Conservation (phyloP, 148 eudicot species). For the Polygonum maritimum region DNA sequence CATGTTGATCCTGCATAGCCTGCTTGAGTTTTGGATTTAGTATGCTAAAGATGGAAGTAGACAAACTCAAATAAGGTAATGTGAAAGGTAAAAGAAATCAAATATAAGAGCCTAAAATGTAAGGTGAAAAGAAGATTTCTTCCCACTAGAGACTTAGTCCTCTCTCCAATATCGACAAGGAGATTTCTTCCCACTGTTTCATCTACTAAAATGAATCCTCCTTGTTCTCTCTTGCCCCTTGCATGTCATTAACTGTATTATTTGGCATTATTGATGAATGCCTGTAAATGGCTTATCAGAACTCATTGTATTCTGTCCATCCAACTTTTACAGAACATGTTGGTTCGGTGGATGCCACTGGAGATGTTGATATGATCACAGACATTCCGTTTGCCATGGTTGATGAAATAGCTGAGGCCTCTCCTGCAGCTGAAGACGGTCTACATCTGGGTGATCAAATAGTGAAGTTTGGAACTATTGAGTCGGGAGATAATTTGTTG, state of each 20-base stretch:
- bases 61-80: neutral
- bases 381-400: slow-evolving; percentile 74
- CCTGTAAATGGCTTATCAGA: neutral
- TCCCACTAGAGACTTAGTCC: neutral
- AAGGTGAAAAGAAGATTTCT: neutral
- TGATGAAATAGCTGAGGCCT: slow-evolving; percentile 83
- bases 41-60: too few relatives aligned
- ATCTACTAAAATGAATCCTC: neutral
- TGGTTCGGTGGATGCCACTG: slow-evolving; percentile 14
- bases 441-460: slow-evolving; percentile 94
- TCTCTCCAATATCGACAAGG: neutral
- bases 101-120: neutral
- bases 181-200: neutral
- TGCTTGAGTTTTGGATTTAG: too few relatives aligned
- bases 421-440: slow-evolving; percentile 98
- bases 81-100: neutral
- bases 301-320: neutral
- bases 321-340: slow-evolving; percentile 12
- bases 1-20: too few relatives aligned
- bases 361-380: slow-evolving; percentile 36
- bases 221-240: neutral
- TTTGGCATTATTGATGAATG: neutral
- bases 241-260: neutral
- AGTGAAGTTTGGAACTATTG: slow-evolving; percentile 75
- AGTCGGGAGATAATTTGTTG: slow-evolving; percentile 57